A percentile compares a stretch with the other conserved stretches of the same genome.
Evolutionary conservation across 495 filamentous ascomycete species (phyloP).

Genomic region (Peziza echinospora): DNA sequence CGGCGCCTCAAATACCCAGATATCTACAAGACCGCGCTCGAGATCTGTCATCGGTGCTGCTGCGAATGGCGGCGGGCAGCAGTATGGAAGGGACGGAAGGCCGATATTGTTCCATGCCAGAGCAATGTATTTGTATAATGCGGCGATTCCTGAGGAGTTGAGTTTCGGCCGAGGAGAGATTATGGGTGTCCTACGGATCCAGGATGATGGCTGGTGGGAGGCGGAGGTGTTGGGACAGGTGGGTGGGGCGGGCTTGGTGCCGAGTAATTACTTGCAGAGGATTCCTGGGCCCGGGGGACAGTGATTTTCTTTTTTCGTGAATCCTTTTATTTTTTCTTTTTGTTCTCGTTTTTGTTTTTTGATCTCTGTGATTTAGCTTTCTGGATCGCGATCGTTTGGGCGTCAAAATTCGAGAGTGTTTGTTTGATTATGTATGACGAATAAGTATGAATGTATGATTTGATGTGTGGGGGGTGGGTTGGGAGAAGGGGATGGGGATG

Average conservation of each 20-base stretch:
- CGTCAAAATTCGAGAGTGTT: too few species aligned
- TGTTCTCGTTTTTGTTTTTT: too few species aligned
- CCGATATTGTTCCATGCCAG: conserved; percentile 74
- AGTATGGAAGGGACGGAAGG: conserved; percentile 66
- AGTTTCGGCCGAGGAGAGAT: conserved; percentile 84
- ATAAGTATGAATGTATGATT: too few species aligned
- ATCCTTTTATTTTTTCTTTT: too few species aligned
- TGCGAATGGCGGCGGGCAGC: conserved; percentile 23
- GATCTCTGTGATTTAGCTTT: too few species aligned
- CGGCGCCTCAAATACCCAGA: neutral
- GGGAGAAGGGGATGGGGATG: too few species aligned
- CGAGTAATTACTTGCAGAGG: conserved; percentile 91
- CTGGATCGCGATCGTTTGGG: too few species aligned
- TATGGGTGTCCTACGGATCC: conserved; percentile 67
- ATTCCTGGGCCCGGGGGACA: too few species aligned
- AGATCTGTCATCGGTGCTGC: conserved; percentile 55
- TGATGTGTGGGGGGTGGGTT: too few species aligned
- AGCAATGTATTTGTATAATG: conserved; percentile 81
- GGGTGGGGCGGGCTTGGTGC: conserved; percentile 61
- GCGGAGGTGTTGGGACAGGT: conserved; percentile 70
- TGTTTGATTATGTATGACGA: too few species aligned
- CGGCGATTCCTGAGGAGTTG: conserved; percentile 85
- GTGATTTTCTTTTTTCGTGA: too few species aligned
- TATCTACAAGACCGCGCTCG: conserved; percentile 38
- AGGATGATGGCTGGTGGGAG: conserved; percentile 99